Evolutionary conservation across 2,329 filamentous ascomycete species (phyloP), one percentile per base, ranked within the genome.

Genomic region (Huntiella savannae): DNA sequence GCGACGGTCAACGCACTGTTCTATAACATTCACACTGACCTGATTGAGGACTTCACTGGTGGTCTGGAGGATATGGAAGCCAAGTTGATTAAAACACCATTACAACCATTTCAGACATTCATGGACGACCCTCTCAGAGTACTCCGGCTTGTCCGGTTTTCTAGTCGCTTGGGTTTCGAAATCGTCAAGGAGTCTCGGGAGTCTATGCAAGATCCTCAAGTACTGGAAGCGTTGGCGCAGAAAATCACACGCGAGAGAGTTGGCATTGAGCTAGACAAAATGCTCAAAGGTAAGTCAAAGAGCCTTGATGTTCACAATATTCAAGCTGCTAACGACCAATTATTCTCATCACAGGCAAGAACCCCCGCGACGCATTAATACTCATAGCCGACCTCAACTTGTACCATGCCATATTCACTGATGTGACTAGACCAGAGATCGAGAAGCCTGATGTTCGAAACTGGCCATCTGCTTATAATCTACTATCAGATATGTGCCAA

Each of bases 1-100:
- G 87, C 88, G 16, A 95, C 86, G 0, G 77, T 96, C 51, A 98
- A 98, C 59, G 85, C 91, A 17, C 73, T 98, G 52, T 96, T 96
- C 63, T 96, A 91, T 67, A 96, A 96, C 55, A 65, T 98, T 35
- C 77, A 87, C 56, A 85, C 79, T 1, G 71, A 75, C 33, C 55
- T 70, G 49, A 72, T 96, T 33, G 88, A 96, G 60, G 91, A 98
- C 58, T 81, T 92, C 51, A 92, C 85, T 0, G 71, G 72, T 5
- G 88, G 91, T 0, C 64, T 92, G 33, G 58, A 71, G 5, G 88
- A 96, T 57, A 75, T 96, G 74, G 60, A 69, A 33, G 64, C 67
- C 2, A 73, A 74, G 50, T 65, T 87, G 43, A 86, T 98, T 52
- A 73, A 81, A 46, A 96, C 91, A 3, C 88, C 88, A 1, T 63